A percentile compares a stretch with the other conserved stretches of the same genome.
phyloP scores from a whole-genome alignment of 2,329 filamentous ascomycete species.

The Aspergillus fumigatus region DNA sequence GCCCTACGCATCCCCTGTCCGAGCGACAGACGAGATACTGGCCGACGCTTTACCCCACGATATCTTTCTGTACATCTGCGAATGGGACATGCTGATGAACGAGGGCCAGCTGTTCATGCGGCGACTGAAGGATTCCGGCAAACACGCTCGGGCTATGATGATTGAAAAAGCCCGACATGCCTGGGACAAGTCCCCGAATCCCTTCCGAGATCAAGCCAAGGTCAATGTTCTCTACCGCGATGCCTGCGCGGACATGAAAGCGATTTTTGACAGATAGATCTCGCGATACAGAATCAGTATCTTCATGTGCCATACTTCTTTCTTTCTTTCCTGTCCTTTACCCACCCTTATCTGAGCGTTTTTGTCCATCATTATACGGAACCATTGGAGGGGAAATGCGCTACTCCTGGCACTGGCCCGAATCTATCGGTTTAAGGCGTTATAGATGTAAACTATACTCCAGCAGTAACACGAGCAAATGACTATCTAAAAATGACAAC shows the following conservation, averaged over 20 bases:
- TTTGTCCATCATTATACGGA: neutral
- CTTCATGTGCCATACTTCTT: slow-evolving; percentile 4
- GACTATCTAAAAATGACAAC: neutral
- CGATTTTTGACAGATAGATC: slow-evolving; percentile 32
- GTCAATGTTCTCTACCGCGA: slow-evolving; percentile 41
- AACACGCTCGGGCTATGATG: slow-evolving; percentile 43
- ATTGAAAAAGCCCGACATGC: slow-evolving; percentile 44
- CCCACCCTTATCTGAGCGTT: neutral
- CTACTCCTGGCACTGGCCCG: too few relatives aligned
- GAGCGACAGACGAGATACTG: slow-evolving; percentile 53
- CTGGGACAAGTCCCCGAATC: slow-evolving; percentile 47
- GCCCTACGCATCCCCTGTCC: slow-evolving; percentile 56
- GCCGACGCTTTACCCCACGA: slow-evolving; percentile 52
- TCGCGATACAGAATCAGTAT: neutral
- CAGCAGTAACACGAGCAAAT: neutral
- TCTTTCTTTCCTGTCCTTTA: neutral
- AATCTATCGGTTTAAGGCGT: neutral
- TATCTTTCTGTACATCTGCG: slow-evolving; percentile 59
- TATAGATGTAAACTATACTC: neutral
- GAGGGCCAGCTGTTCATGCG: slow-evolving; percentile 49
- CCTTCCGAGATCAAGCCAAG: slow-evolving; percentile 41
- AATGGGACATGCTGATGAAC: slow-evolving; percentile 63
- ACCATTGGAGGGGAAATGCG: neutral
- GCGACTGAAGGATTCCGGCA: slow-evolving; percentile 39
- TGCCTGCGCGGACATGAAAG: slow-evolving; percentile 41